These are phyloP conservation scores for Psilocybe azurescens DNA, from an alignment of 768 basidiomycete genomes.

Conservation along the genomic window DNA sequence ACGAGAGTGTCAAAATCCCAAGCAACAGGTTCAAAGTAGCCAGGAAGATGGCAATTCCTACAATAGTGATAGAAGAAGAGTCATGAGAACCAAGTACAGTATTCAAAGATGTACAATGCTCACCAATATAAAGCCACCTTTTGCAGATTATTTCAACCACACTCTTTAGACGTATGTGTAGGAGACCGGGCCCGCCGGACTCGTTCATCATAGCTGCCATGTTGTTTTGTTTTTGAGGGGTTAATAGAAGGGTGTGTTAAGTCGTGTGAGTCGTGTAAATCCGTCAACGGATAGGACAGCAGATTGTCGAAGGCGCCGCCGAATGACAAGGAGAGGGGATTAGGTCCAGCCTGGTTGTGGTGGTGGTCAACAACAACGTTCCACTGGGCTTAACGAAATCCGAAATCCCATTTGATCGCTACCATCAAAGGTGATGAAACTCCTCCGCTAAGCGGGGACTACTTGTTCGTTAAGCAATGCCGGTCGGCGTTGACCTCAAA, in stretches of 20 bases:
- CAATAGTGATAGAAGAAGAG: neutral
- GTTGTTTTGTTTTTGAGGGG: neutral
- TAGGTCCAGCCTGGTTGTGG: conserved; percentile 5
- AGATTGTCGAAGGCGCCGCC: conserved; percentile 1
- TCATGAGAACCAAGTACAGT: too few species aligned
- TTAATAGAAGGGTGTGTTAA: neutral
- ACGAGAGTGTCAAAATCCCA: conserved; percentile 33
- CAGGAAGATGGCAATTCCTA: conserved; percentile 32
- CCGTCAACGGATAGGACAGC: conserved; percentile 2
- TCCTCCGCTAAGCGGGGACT: neutral
- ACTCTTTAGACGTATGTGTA: conserved; percentile 19
- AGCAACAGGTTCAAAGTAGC: conserved; percentile 31
- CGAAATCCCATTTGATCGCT: conserved; percentile 2
- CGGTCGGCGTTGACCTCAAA: too few species aligned
- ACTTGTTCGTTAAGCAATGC: too few species aligned
- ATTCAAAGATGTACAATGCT: neutral
- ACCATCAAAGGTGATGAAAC: conserved; percentile 5
- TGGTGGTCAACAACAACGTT: conserved; percentile 5
- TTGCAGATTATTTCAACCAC: conserved; percentile 19
- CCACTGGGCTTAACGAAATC: neutral
- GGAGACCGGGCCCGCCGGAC: conserved; percentile 28
- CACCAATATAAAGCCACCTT: conserved; percentile 33
- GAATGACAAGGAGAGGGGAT: neutral
- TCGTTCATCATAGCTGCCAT: conserved; percentile 7
- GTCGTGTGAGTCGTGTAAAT: conserved; percentile 1